Evolutionary conservation across 257 asterid species (phyloP).

Genomic region (Solanum commersonii): DNA sequence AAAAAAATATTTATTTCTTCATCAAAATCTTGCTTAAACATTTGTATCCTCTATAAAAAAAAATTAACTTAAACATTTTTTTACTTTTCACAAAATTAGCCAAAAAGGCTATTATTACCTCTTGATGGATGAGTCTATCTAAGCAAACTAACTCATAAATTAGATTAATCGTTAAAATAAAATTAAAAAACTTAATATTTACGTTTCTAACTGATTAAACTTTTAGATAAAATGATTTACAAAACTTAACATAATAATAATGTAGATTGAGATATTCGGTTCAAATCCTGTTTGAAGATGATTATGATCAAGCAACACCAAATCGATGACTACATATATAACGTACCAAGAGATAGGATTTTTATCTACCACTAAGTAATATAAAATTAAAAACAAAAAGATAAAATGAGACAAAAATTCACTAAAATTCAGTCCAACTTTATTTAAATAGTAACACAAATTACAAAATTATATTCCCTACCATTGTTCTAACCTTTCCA

Average conservation of each 20-base stretch:
- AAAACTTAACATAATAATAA: neutral
- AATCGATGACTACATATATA: neutral
- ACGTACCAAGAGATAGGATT: neutral
- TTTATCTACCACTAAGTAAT: neutral
- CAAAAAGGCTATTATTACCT: neutral
- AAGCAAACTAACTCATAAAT: neutral
- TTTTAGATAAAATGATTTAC: neutral
- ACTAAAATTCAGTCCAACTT: neutral
- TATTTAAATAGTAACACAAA: neutral
- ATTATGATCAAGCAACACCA: neutral
- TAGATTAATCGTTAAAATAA: neutral
- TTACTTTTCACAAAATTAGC: neutral
- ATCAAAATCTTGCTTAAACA: neutral
- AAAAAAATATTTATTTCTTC: neutral
- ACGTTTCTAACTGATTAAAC: neutral
- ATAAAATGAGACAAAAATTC: neutral
- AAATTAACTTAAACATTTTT: neutral
- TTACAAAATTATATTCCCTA: neutral
- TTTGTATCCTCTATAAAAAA: neutral
- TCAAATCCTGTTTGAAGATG: neutral
- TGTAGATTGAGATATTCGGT: neutral
- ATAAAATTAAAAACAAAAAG: neutral
- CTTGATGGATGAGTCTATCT: neutral
- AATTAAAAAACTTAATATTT: neutral
- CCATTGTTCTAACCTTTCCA: neutral